These are phyloP conservation scores for Aspergillus phoenicis DNA, from an alignment of 2,329 filamentous ascomycete genomes.

Conservation along the genomic window DNA sequence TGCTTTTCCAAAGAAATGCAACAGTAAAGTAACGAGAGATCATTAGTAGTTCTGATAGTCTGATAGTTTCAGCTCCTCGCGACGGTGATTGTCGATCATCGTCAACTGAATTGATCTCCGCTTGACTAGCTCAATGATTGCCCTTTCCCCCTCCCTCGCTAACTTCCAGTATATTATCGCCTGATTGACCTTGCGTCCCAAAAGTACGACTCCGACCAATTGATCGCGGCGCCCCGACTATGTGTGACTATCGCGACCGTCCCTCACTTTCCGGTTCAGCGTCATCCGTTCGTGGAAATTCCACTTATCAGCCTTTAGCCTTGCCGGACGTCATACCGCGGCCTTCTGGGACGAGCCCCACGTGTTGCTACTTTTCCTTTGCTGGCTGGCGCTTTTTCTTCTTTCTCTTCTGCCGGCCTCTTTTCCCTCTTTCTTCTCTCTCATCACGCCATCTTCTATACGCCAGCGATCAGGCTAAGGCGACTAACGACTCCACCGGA, in stretches of 20 bases:
- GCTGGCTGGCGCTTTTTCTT: background rate
- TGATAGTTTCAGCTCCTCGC: background rate
- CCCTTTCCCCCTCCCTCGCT: background rate
- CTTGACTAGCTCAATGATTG: background rate
- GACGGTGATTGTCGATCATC: background rate
- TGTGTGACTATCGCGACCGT: background rate
- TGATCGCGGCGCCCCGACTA: background rate
- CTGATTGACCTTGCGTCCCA: constrained; percentile 5
- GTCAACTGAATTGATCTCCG: background rate
- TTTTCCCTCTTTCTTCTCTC: background rate
- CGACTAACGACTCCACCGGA: constrained; percentile 8
- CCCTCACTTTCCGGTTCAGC: constrained; percentile 6
- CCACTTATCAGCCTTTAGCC: constrained; percentile 2
- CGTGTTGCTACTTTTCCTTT: constrained; percentile 18
- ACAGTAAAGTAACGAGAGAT: no score
- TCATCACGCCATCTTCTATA: background rate
- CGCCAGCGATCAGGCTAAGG: background rate
- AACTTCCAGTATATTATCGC: background rate
- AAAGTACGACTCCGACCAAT: constrained; percentile 3
- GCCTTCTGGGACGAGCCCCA: constrained; percentile 21
- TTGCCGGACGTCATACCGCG: constrained; percentile 29
- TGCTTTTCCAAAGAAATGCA: background rate
- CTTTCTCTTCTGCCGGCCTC: background rate
- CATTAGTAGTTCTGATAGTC: no score
- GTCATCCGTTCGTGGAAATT: constrained; percentile 18